Evolutionary conservation across 2,329 filamentous ascomycete species (phyloP).

Genomic region (Westerdykella ornata): DNA sequence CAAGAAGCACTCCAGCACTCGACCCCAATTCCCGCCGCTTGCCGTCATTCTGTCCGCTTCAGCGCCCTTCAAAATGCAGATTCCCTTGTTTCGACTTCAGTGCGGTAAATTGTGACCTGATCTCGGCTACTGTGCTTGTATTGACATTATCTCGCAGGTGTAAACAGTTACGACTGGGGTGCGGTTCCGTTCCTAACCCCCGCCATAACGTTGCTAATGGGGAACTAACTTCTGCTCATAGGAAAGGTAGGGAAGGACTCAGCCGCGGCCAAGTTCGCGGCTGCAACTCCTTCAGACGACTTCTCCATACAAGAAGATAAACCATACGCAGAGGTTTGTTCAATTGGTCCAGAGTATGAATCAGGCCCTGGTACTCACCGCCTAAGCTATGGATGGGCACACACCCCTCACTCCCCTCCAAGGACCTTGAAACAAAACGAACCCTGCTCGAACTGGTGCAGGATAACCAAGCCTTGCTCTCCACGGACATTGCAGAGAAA

Average conservation of each 20-base stretch:
- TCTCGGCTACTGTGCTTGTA: slow-evolving; percentile 7
- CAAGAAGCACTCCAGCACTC: neutral
- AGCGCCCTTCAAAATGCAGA: slow-evolving; percentile 34
- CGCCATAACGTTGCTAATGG: slow-evolving; percentile 12
- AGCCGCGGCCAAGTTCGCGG: slow-evolving; percentile 81
- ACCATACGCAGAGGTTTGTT: slow-evolving; percentile 80
- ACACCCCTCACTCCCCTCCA: slow-evolving; percentile 91
- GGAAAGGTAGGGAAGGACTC: slow-evolving; percentile 83
- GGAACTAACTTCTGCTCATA: slow-evolving; percentile 33
- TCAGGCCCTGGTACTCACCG: slow-evolving; percentile 14
- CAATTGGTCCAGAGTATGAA: neutral
- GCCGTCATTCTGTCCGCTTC: slow-evolving; percentile 5
- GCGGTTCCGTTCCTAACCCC: slow-evolving; percentile 30
- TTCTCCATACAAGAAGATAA: slow-evolving; percentile 77
- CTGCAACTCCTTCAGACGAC: slow-evolving; percentile 68
- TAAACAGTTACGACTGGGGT: slow-evolving; percentile 99
- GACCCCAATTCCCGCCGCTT: neutral
- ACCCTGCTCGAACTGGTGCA: slow-evolving; percentile 80
- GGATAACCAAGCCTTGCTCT: slow-evolving; percentile 79
- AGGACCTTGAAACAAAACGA: slow-evolving; percentile 75
- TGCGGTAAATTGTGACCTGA: slow-evolving; percentile 49
- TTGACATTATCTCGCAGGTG: slow-evolving; percentile 53
- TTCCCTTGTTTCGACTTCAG: slow-evolving; percentile 77
- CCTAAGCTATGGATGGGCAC: slow-evolving; percentile 95
- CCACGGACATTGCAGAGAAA: slow-evolving; percentile 61